Evolutionary conservation across 2,329 filamentous ascomycete species (phyloP), one percentile per base, ranked within the genome.

Genomic region (Fusarium goolgardi): DNA sequence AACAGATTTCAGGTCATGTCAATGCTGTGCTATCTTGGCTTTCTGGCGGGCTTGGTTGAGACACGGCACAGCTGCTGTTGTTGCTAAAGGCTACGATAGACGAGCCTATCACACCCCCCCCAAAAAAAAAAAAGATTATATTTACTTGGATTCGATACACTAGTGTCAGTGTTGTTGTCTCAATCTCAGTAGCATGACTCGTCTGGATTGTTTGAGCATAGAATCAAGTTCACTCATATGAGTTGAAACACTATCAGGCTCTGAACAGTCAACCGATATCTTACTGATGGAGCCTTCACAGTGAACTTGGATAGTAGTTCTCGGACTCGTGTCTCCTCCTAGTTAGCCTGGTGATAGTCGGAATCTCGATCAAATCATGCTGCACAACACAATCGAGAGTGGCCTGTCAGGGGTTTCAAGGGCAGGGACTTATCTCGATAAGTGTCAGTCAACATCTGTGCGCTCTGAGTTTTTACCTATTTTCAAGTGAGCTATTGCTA

Each of bases 41-140:
- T 37, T 21, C 20, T 45, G 49, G 40, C 31, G 20, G 37, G 54
- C 39, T 44, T 35, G 20, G 32, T 54, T 46, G 45, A 65, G 59
- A 63, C 54, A 66, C 55, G 23, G 47, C 51, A 69, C 34, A 46
- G 41, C 43, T 53, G 20, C 21, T 21, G 27, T 25, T 65, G 34
- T 43, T 50, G 27, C 34, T 46, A 41, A 41, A 50, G 41, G 29
- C 34, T 39, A 25, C 29, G n/a, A 11, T 23, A 15, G 13, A 13
- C 6, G 32, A 40, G 15, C 13, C 15, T 37, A 50, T 12, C n/a
- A 43, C 34, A 59, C 13, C 50, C n/a, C 50, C n/a, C 10, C 18
- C 15, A 54, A 54, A 41, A 62, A 12, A 23, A 23, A 23, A 23
- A 6, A 23, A 29, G 54, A 51, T 45, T n/a, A 53, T 35, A 65